Percentiles rank a stretch among this genome's conserved stretches.
phyloP scores from a whole-genome alignment of 1,284 basidiomycete species.

The Athelia sp. region DNA sequence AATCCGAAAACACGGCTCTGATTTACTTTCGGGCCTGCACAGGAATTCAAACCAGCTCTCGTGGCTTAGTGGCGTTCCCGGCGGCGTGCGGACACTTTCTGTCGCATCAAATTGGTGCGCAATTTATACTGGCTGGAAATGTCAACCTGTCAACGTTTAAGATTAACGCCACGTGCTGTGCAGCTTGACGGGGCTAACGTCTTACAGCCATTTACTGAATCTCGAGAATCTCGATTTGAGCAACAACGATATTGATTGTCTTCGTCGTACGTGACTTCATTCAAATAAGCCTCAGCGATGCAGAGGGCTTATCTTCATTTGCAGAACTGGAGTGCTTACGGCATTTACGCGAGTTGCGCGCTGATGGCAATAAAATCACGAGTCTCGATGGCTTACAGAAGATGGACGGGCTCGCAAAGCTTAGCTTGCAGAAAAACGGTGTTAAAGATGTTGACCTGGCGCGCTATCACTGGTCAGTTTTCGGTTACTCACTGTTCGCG shows the following conservation, averaged over 20 bases:
- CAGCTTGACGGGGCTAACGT: slow-evolving; percentile 82
- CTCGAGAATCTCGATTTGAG: slow-evolving; percentile 91
- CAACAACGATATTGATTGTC: slow-evolving; percentile 82
- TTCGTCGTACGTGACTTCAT: slow-evolving; percentile 62
- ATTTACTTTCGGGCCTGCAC: slow-evolving; percentile 15
- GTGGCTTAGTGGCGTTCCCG: slow-evolving; percentile 86
- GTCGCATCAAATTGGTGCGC: slow-evolving; percentile 73
- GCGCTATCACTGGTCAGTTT: slow-evolving; percentile 63
- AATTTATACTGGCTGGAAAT: not conserved
- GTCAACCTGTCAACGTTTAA: slow-evolving; percentile 1
- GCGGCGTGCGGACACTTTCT: slow-evolving; percentile 74
- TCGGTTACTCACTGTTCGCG: not conserved
- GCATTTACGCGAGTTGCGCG: slow-evolving; percentile 85
- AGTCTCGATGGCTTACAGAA: slow-evolving; percentile 76
- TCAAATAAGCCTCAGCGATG: not conserved
- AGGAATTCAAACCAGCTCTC: slow-evolving; percentile 80
- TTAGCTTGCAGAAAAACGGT: slow-evolving; percentile 79
- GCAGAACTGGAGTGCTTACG: slow-evolving; percentile 80
- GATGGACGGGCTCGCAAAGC: slow-evolving; percentile 77
- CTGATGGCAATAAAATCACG: slow-evolving; percentile 79
- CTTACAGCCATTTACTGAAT: slow-evolving; percentile 83
- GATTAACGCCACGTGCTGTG: slow-evolving; percentile 2
- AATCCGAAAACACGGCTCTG: not conserved
- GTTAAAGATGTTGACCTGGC: slow-evolving; percentile 63
- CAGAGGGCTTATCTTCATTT: slow-evolving; percentile 6